These are phyloP conservation scores for Ceratocystis diversiconidia DNA, from an alignment of 2,329 filamentous ascomycete genomes.

Conservation along the genomic window DNA sequence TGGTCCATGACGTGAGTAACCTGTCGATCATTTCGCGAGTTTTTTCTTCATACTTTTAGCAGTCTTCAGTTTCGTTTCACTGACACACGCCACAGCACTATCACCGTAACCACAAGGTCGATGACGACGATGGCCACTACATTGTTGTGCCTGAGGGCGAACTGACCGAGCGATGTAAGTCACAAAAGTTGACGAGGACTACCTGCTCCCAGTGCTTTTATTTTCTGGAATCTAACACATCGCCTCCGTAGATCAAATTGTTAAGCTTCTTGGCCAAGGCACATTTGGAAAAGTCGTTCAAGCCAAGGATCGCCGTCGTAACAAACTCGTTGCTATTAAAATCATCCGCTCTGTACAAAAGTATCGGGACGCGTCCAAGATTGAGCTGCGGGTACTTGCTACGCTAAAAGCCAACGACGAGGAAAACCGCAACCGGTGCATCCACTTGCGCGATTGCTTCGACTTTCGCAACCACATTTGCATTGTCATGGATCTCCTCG, in stretches of 20 bases:
- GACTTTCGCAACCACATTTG: slow-evolving; percentile 96
- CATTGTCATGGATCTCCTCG: slow-evolving; percentile 61
- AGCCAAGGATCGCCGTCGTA: slow-evolving; percentile 64
- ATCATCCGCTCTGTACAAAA: slow-evolving; percentile 98
- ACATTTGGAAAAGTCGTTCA: slow-evolving; percentile 98
- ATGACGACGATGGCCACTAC: slow-evolving; percentile 95
- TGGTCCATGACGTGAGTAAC: slow-evolving; percentile 48
- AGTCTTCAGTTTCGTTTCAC: not conserved
- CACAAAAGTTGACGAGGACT: not conserved
- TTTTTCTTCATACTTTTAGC: not conserved
- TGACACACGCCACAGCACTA: slow-evolving; percentile 23
- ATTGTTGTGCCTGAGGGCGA: slow-evolving; percentile 78
- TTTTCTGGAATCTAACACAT: not conserved
- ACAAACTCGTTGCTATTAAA: slow-evolving; percentile 80
- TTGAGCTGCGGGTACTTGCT: slow-evolving; percentile 82
- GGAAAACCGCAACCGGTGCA: slow-evolving; percentile 87
- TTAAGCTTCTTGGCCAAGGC: slow-evolving; percentile 82
- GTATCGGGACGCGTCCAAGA: slow-evolving; percentile 88
- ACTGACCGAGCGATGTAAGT: slow-evolving; percentile 72
- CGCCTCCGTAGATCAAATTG: slow-evolving; percentile 56
- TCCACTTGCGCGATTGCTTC: slow-evolving; percentile 91
- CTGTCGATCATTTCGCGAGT: not conserved
- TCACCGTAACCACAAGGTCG: slow-evolving; percentile 57
- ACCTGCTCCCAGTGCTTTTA: not conserved
- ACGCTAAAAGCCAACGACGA: slow-evolving; percentile 85